Base-by-base conservation (phyloP, 2,329 filamentous ascomycete genomes). In the Microsporum canis region DNA sequence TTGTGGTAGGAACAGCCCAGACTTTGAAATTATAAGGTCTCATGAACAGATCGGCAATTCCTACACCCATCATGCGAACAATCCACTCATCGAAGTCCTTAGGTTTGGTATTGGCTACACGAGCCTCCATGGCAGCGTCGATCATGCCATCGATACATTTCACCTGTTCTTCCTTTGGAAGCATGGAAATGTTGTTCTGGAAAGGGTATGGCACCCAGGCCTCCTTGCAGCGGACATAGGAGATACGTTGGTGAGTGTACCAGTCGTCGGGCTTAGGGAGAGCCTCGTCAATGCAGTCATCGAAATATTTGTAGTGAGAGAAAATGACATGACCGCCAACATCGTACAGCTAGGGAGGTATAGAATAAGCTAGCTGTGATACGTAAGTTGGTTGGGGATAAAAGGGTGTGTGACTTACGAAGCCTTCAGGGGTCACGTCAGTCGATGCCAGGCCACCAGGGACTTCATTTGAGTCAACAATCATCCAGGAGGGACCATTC, bases 291-390 rank as follows among this genome's bases (percentile, higher is more conserved):
- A 99, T 87, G 81, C 89, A 95, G 82, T 99, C 94, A 79, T 99
- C 94, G 76, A 99, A 99, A 85, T 99, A 99, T 81, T 96, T 96
- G 88, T 99, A 99, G 84, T 96, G 91, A 70, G 91, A 96, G 84
- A 96, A 96, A 80, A 96, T 96, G 78, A 96, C 91, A 79, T 96
- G 91, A 70, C 91, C 91, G 75, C 91, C 91, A 70, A 99, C 94
- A 79, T 99, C 94, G 84, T 96, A 99, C 71, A 99, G 85, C 92
- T 96, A 23, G 17, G 72, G 27, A 62, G 27, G 29, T n/a, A 27
- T 49, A 1, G 23, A n/a, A 2, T 17, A 29, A 58, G 63, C 41
- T 55, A 55, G 49, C 31, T 8, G 29, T 36, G 39, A n/a, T 41
- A n/a, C 27, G 36, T 43, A 45, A 43, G 29, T 29, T 27, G 36